Evolutionary conservation across 169 alveolate species (phyloP), one percentile per base, ranked within the genome.

Genomic region (Perkinsus chesapeaki): DNA sequence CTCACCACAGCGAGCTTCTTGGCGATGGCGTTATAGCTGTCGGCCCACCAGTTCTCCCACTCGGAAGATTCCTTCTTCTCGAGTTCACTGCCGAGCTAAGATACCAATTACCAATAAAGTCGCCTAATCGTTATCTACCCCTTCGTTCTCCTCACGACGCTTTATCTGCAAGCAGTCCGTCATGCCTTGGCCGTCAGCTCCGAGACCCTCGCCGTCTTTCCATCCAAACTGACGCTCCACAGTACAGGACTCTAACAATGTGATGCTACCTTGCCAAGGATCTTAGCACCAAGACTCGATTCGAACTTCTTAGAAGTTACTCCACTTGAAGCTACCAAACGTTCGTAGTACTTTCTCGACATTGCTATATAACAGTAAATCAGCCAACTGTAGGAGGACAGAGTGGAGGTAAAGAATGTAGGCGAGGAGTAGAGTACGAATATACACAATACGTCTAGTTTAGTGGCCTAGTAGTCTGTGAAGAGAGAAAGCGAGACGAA

Each of bases 21-120:
- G 31, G 82, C 82, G 82, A 60, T 60, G 36, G 82, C 82, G 82
- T 60, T 60, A 34, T 60, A 60, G 82, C 82, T 60, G 82, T 60
- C 82, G 1, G 82, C 82, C 82, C 82, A 60, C 82, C 82, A 60
- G 82, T 60, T 60, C 82, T 60, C 82, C 82, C 82, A 60, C 31
- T 60, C 82, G 12, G 82, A 60, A 1, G 82, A 60, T 34, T 60
- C 82, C 31, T 60, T 60, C 82, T 60, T 60, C 23, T 60, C 82
- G 23, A 60, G 82, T 34, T 60, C 82, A 23, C 82, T 7, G 12
- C 82, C 82, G 37, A 60, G 27, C 82, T 60, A 23, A 60, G 23
- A 60, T 23, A 60, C 31, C 82, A 60, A 20, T 34, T 23, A 20
- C 27, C 27, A 34, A 60, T 0, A 1, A 60, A 16, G 27, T 60